Conservation (phyloP, 1,284 basidiomycete genomes). For the Lentinula novae-zelandiae region DNA sequence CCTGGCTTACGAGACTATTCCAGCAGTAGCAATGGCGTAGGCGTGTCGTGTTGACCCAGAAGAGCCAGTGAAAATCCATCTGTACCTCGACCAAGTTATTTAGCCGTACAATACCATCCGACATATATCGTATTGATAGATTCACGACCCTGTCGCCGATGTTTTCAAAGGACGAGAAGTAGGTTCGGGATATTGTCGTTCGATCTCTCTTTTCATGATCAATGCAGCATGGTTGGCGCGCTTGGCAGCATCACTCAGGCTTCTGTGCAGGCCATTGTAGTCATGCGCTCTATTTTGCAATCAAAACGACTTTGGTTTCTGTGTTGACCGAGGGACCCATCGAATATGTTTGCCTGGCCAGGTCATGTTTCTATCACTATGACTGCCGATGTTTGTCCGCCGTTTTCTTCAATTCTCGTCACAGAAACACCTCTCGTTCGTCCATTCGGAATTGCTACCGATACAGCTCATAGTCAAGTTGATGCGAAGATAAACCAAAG, state of each 20-base stretch:
- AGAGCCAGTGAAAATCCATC: too few relatives aligned
- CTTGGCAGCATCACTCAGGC: not conserved
- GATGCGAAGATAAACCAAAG: conserved; percentile 2
- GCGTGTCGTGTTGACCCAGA: too few relatives aligned
- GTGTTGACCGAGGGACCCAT: not conserved
- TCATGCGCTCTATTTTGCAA: not conserved
- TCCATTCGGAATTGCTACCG: not conserved
- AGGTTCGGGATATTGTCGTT: not conserved
- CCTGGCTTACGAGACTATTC: too few relatives aligned
- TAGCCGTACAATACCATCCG: too few relatives aligned
- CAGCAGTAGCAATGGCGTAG: too few relatives aligned
- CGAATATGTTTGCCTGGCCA: not conserved
- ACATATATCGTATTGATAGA: too few relatives aligned
- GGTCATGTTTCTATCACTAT: not conserved
- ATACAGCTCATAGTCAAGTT: not conserved
- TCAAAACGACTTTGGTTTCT: not conserved
- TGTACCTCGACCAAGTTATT: too few relatives aligned
- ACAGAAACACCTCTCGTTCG: not conserved
- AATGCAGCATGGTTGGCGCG: not conserved
- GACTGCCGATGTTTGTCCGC: not conserved
- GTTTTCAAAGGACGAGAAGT: not conserved
- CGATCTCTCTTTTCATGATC: not conserved
- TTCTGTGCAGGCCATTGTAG: not conserved
- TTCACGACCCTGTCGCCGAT: too few relatives aligned
- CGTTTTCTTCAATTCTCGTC: not conserved